A percentile compares a stretch with the other conserved stretches of the same genome.
These are phyloP conservation scores for Odontarrhena argentea DNA, from an alignment of 345 rosid species.

Conservation along the genomic window DNA sequence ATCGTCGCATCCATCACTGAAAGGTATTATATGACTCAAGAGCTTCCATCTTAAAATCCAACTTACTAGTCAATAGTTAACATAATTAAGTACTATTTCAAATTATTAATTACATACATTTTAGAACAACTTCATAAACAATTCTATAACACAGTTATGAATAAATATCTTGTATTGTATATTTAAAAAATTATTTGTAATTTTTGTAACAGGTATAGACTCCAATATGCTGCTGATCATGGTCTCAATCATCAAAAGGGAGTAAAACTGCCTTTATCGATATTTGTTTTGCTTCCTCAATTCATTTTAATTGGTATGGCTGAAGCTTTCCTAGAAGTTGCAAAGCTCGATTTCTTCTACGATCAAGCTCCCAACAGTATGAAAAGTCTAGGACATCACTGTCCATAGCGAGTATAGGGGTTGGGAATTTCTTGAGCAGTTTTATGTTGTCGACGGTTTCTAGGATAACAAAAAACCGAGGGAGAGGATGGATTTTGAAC, in stretches of 20 bases:
- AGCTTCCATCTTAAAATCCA: too few relatives aligned
- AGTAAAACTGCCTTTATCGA: conserved; percentile 53
- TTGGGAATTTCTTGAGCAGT: conserved; percentile 77
- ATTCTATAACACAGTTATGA: too few relatives aligned
- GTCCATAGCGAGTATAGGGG: conserved; percentile 51
- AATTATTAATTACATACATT: too few relatives aligned
- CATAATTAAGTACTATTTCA: too few relatives aligned
- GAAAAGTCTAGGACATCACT: conserved; percentile 91
- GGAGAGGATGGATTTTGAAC: conserved; percentile 68
- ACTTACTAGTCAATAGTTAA: too few relatives aligned
- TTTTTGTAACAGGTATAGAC: conserved; percentile 39
- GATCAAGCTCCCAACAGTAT: conserved; percentile 90
- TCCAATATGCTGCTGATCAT: conserved; percentile 54
- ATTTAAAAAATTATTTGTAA: too few relatives aligned
- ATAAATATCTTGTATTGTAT: too few relatives aligned
- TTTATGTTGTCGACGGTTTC: conserved; percentile 65
- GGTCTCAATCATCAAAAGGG: conserved; percentile 53
- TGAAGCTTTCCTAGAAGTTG: conserved; percentile 74
- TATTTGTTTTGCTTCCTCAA: conserved; percentile 76
- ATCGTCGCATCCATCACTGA: conserved; percentile 54
- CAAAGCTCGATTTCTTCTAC: conserved; percentile 83
- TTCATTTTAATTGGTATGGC: conserved; percentile 79
- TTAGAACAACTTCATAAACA: too few relatives aligned
- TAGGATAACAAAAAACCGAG: conserved; percentile 49
- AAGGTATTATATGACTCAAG: background rate